Evolutionary conservation across 2,329 filamentous ascomycete genomes (phyloP).

Genomic region (Chrysosporium queenslandicum): DNA sequence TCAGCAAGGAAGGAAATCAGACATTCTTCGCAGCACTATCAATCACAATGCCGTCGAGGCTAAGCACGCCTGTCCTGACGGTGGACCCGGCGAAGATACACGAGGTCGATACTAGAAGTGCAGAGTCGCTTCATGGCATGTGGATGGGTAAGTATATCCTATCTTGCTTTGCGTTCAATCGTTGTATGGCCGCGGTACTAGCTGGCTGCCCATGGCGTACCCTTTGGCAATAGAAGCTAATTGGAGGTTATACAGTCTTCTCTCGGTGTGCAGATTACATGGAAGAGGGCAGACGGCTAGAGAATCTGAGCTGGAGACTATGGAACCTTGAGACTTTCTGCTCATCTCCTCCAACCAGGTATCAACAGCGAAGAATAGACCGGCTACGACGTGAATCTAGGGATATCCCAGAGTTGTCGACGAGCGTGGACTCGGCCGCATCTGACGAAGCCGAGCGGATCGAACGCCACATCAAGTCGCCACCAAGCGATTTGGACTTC

Average conservation of each 20-base stretch:
- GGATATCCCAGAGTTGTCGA: conserved; percentile 62
- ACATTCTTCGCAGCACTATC: no score
- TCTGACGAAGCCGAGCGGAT: conserved; percentile 51
- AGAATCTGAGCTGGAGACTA: conserved; percentile 91
- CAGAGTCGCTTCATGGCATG: conserved; percentile 90
- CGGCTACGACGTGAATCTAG: conserved; percentile 35
- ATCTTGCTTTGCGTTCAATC: no score
- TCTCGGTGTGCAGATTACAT: conserved; percentile 89
- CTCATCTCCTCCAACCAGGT: conserved; percentile 47
- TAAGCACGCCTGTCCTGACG: conserved; percentile 77
- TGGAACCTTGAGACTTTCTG: conserved; percentile 94
- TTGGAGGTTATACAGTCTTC: conserved; percentile 55
- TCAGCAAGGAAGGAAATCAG: neutral
- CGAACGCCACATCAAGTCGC: conserved; percentile 49
- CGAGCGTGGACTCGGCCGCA: conserved; percentile 62
- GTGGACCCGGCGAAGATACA: conserved; percentile 87
- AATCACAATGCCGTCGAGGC: conserved; percentile 63
- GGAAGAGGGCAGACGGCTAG: conserved; percentile 80
- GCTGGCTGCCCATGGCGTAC: no score
- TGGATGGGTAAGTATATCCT: conserved; percentile 93
- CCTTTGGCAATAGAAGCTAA: conserved; percentile 7
- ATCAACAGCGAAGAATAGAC: conserved; percentile 8
- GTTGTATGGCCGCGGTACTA: no score
- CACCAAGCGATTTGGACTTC: conserved; percentile 60
- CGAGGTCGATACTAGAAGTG: conserved; percentile 86